Conservation (phyloP, 1,284 basidiomycete species). For the Bondarzewia mesenterica region DNA sequence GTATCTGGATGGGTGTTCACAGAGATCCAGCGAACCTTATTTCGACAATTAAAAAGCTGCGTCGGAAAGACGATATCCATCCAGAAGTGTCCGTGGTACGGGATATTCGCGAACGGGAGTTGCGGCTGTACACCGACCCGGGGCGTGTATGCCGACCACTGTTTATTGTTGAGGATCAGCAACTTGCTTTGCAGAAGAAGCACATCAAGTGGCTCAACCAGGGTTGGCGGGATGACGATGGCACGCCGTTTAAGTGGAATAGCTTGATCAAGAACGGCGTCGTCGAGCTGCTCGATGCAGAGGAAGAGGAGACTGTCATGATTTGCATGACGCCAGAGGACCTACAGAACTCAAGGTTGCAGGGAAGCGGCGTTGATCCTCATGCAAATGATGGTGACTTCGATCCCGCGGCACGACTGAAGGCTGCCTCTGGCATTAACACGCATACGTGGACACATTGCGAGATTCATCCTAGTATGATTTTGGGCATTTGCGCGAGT, state of each 20-base stretch:
- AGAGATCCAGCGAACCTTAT: constrained; percentile 90
- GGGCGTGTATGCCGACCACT: constrained; percentile 95
- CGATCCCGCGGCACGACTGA: constrained; percentile 85
- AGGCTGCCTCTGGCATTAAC: constrained; percentile 55
- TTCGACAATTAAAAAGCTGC: constrained; percentile 86
- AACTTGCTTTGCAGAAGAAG: constrained; percentile 78
- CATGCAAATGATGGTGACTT: constrained; percentile 60
- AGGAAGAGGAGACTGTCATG: constrained; percentile 99
- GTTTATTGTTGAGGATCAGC: constrained; percentile 92
- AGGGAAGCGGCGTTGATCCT: constrained; percentile 54
- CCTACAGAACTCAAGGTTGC: constrained; percentile 75
- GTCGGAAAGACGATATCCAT: constrained; percentile 93
- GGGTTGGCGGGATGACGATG: constrained; percentile 41
- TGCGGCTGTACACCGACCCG: constrained; percentile 93
- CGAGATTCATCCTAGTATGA: constrained; percentile 99
- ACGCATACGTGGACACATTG: constrained; percentile 97
- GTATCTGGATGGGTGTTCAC: constrained; percentile 99
- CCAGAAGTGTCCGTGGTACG: constrained; percentile 95
- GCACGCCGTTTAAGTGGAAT: constrained; percentile 75
- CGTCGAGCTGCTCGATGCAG: constrained; percentile 93
- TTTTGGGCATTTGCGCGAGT: constrained; percentile 94
- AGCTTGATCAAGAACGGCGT: constrained; percentile 83
- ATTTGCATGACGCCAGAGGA: constrained; percentile 99
- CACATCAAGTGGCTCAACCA: constrained; percentile 74
- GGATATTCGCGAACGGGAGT: constrained; percentile 93